Base-by-base conservation (phyloP, 1,139 yeast genomes). In the Zygosaccharomyces pseudobailii region DNA sequence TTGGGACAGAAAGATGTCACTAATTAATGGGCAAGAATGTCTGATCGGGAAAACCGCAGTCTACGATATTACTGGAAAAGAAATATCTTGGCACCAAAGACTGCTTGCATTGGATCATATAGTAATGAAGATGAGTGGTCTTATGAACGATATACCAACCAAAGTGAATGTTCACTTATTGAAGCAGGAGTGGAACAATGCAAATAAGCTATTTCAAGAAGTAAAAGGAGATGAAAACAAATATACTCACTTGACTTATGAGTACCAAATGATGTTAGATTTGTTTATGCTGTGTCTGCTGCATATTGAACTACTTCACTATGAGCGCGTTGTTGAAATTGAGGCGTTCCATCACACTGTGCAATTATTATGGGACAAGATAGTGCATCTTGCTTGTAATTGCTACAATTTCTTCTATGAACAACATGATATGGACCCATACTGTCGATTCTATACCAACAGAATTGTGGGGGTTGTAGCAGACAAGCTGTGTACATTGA, bases 1-100 rank as follows among this genome's bases (percentile, higher is more conserved):
- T 43, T 62, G 65, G 66, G 68, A 63, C 42, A 56, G 68, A 37
- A 63, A 63, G 34, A 46, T 59, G 52, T 48, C 56, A 6, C 43
- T 63, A 8, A 47, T 61, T 9, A 62, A 53, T 34, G 68, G 68
- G 5, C 60, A 55, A 36, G 65, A 61, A 39, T 62, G 64, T 41
- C 45, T 52, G n/a, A 53, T 61, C 19, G 57, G 55, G 7, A 62
- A 56, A 40, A 49, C 65, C 3, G 52, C 50, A 34, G 48, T 45
- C 6, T 47, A 43, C 25, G 40, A 43, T 19, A 35, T 37, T 17
- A 38, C 42, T 8, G 30, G 36, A 6, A 33, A 36, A 9, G 33
- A 43, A 20, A 25, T 46, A 3, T 40, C 50, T 8, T 60, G 62
- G 63, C 54, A 55, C 45, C 48, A 51, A 24, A 50, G 43, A 25